Evolutionary conservation across 805 yeast species (phyloP), one percentile per base, ranked within the genome.

Genomic region (Candida montana): DNA sequence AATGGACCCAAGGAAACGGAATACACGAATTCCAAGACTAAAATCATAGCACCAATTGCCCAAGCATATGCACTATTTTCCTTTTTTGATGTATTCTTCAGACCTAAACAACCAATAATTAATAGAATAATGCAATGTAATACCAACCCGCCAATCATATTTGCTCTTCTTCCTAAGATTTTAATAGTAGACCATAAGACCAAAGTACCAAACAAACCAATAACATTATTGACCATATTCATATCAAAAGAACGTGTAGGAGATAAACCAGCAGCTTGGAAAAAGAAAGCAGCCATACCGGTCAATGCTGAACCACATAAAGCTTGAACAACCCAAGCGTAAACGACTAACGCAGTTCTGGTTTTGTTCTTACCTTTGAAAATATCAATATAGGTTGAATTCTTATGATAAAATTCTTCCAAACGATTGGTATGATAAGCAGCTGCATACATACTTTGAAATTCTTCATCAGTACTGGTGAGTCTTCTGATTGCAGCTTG

Each of bases 401-500:
- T 18, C n/a, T 31, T 18, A 8, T 31, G 5, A 18, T 33, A 26
- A 26, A 15, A 24, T 17, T n/a, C 27, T 24, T 34, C 21, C 8
- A 34, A 26, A 26, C 30, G 17, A n/a, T 17, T 12, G 17, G 30
- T 17, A 24, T 17, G 18, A 13, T 23, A 17, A 3, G 19, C 10
- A 24, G 30, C 15, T 3, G 21, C 13, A 20, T 34, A 17, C 26
- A 26, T 26, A 24, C 37, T 34, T 7, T 18, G 7, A 8, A 31
- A 31, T 3, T 31, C 33, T 11, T 34, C 29, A 7, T 24, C 15
- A 16, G 20, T 38, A 21, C 41, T 41, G 3, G 39, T 55, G 33
- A 54, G 32, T 35, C 52, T 52, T 50, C 61, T 57, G 15, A 61
- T 40, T 5, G 67, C 47, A 32, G 51, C 45, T 30, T 62, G 64